Percentiles rank a stretch among this genome's conserved stretches.
Conservation (phyloP, 305 asterid genomes). For the Rubia occidens region DNA sequence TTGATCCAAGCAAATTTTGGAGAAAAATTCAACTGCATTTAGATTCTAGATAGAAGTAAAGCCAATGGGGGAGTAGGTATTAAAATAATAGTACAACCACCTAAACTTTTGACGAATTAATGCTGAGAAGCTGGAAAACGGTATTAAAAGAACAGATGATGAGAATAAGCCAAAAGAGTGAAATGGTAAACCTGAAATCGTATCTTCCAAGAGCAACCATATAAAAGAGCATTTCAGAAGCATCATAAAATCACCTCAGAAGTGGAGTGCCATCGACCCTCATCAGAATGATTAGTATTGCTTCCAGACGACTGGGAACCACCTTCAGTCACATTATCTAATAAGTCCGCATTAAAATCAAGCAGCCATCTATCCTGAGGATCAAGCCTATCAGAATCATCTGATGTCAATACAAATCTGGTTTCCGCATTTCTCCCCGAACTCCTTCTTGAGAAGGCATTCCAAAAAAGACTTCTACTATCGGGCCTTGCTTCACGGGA, state of each 20-base stretch:
- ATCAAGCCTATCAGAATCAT: slow-evolving; percentile 41
- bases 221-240: background rate
- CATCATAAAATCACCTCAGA: slow-evolving; percentile 51
- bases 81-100: background rate
- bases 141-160: background rate
- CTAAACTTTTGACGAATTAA: background rate
- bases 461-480: slow-evolving; percentile 83
- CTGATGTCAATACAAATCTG: slow-evolving; percentile 37
- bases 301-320: slow-evolving; percentile 37
- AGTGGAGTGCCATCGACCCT: slow-evolving; percentile 51
- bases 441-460: slow-evolving; percentile 61
- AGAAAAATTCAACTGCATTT: background rate
- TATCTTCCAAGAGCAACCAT: background rate
- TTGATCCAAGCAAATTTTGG: background rate
- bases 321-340: slow-evolving; percentile 44
- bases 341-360: slow-evolving; percentile 47
- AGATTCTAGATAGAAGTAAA: background rate
- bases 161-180: background rate
- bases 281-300: slow-evolving; percentile 38
- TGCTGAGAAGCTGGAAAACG: slow-evolving; percentile 7
- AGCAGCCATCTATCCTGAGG: slow-evolving; percentile 52
- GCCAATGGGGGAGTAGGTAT: background rate
- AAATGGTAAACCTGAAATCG: background rate
- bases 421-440: slow-evolving; percentile 58
- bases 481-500: slow-evolving; percentile 52